Conservation (phyloP, 1,139 yeast species). For the Saccharomycopsis crataegensis region DNA sequence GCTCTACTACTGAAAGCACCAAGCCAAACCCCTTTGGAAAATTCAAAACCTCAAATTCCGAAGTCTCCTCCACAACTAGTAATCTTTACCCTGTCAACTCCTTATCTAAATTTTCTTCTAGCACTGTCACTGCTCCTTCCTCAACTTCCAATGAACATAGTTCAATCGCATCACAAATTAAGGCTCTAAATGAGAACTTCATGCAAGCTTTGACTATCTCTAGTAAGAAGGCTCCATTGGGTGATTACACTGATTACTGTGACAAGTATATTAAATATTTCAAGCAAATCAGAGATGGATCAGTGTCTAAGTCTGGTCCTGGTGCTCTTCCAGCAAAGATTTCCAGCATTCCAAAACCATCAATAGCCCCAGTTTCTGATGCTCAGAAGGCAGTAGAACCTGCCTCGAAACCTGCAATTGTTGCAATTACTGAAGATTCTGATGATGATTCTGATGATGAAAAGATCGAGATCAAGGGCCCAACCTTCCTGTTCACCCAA, state of each 20-base stretch:
- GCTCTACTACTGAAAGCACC: too few species aligned
- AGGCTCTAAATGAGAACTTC: conserved; percentile 66
- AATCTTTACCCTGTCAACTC: background rate
- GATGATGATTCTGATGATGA: conserved; percentile 35
- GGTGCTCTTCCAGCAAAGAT: background rate
- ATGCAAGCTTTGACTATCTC: conserved; percentile 41
- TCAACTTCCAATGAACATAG: conserved; percentile 2
- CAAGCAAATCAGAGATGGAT: conserved; percentile 29
- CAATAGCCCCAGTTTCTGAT: background rate
- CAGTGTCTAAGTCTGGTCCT: conserved; percentile 2
- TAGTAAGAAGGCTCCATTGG: conserved; percentile 40
- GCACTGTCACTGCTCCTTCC: conserved; percentile 4
- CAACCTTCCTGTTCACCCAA: conserved; percentile 20
- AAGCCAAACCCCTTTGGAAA: background rate
- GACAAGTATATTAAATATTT: conserved; percentile 55
- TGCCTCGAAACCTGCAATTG: conserved; percentile 9
- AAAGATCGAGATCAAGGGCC: conserved; percentile 37
- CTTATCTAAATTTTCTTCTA: background rate
- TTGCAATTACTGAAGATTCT: conserved; percentile 19
- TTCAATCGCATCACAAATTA: conserved; percentile 33
- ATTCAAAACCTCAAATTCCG: background rate
- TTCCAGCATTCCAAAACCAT: background rate
- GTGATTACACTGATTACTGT: conserved; percentile 50
- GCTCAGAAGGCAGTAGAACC: background rate
- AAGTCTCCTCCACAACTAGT: too few species aligned